Base-by-base conservation (phyloP, 768 basidiomycete species). In the Pholiota microspora region DNA sequence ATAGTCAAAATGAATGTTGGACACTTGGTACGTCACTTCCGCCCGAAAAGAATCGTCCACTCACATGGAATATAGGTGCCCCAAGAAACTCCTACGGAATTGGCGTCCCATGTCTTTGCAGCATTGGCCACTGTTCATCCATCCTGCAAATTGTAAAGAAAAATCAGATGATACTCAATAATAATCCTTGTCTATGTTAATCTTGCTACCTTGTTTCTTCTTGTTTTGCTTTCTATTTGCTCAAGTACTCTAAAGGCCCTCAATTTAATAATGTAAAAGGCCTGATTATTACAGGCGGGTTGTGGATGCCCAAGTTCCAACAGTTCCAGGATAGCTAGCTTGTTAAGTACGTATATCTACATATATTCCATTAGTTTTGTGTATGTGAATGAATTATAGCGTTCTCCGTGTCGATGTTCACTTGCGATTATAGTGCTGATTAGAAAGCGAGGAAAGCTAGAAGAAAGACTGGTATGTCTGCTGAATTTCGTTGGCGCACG, bases 1-100 rank as follows among this genome's bases (percentile, higher is more conserved):
- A 56, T 70, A 31, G 62, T 59, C 9, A 57, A 27, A 8, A 61
- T 74, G 47, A 57, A 59, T 9, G 67, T 66, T 8, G 73, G 73
- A 13, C 73, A 74, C 61, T 56, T 73, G 64, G 71, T 71, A 46
- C 42, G 56, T 50, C 15, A 15, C 46, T 31, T 15, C 12, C 12
- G 21, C 34, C 42, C 13, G 25, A 15, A 15, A 18, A 34, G 31
- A 9, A 28, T 16, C 24, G 6, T 21, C 27, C 24, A 45, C 21
- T 29, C 18, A 45, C 28, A 32, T 3, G 12, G 2, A 23, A 7
- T 15, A 32, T 21, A 61, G 60, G 57, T 61, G 32, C 60, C 60
- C 2, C 60, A 61, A 50, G 56, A 61, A 53, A 49, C 28, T 8
- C 60, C 60, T 12, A 49, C 32, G 8, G 35, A 7, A 40, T 36